Evolutionary conservation across 2,329 filamentous ascomycete species (phyloP).

Genomic region (Lecanoromycetidae sp.): DNA sequence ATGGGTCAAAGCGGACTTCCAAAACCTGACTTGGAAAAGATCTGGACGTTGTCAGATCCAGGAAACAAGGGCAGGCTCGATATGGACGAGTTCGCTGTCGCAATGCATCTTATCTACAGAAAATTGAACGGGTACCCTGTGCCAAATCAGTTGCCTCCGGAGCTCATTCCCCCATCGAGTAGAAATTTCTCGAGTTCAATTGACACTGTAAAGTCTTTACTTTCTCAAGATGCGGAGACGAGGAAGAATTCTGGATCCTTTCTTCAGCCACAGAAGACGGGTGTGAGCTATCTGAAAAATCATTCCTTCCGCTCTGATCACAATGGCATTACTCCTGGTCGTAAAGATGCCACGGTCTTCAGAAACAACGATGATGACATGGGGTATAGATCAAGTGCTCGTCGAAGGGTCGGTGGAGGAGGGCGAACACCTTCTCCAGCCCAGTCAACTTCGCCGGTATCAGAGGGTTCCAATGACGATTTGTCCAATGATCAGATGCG

Average conservation of each 20-base stretch:
- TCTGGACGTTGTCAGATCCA: constrained; percentile 91
- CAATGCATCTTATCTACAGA: constrained; percentile 97
- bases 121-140: constrained; percentile 93
- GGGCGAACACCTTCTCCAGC: constrained; percentile 66
- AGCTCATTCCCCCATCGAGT: constrained; percentile 88
- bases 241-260: constrained; percentile 83
- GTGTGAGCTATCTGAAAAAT: constrained; percentile 94
- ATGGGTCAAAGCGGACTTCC: constrained; percentile 92
- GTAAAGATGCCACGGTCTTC: constrained; percentile 93
- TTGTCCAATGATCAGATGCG: constrained; percentile 73
- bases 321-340: constrained; percentile 45
- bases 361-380: constrained; percentile 91
- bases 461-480: constrained; percentile 60
- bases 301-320: constrained; percentile 71
- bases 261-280: constrained; percentile 85
- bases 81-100: constrained; percentile 93
- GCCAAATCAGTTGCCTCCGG: constrained; percentile 73
- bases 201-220: constrained; percentile 78
- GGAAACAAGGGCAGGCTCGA: constrained; percentile 90
- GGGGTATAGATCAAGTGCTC: constrained; percentile 86
- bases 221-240: constrained; percentile 78
- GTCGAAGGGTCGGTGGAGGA: constrained; percentile 63
- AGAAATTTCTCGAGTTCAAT: constrained; percentile 88
- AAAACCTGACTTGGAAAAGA: constrained; percentile 75
- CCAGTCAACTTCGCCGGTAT: constrained; percentile 53